Evolutionary conservation across 208 protist species (phyloP).

Genomic region (Angomonas desouzai): DNA sequence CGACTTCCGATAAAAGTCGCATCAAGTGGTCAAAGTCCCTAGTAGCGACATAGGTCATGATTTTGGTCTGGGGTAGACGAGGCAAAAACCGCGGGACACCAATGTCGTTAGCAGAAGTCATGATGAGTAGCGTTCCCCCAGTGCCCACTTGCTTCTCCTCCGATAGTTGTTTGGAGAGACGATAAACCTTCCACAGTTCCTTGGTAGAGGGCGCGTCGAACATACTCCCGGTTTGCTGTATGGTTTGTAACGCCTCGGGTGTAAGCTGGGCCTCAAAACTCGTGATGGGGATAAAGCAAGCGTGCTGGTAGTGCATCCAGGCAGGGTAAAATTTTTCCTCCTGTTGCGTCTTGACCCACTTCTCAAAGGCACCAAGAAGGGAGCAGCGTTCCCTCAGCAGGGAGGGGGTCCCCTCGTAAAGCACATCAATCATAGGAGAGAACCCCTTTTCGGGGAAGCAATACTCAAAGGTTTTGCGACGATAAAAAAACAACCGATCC

Average conservation of each 20-base stretch:
- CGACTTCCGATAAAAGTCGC: no score
- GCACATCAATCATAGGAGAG: not conserved
- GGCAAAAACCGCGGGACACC: conserved; percentile 35
- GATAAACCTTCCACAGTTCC: conserved; percentile 34
- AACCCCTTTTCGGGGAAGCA: not conserved
- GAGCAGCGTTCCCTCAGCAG: not conserved
- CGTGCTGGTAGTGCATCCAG: conserved; percentile 61
- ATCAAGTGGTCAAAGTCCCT: conserved; percentile 41
- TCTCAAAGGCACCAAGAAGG: not conserved
- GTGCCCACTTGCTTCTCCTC: conserved; percentile 8
- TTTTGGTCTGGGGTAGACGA: conserved; percentile 36
- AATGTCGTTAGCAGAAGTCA: conserved; percentile 65
- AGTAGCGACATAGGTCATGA: conserved; percentile 30
- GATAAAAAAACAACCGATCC: conserved; percentile 9
- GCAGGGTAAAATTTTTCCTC: conserved; percentile 12
- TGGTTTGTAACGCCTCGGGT: conserved; percentile 13
- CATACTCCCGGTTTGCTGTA: conserved; percentile 40
- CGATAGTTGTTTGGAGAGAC: conserved; percentile 18
- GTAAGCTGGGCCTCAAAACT: conserved; percentile 34
- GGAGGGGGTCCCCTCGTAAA: not conserved
- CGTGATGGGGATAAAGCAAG: conserved; percentile 49
- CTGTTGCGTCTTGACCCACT: conserved; percentile 15
- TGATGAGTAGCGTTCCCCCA: conserved; percentile 47
- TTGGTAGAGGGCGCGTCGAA: conserved; percentile 26
- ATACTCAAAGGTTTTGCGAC: not conserved